A percentile compares a stretch with the other conserved stretches of the same genome.
phyloP scores from a whole-genome alignment of 1,284 basidiomycete species.

The Ceratobasidium papillatum region DNA sequence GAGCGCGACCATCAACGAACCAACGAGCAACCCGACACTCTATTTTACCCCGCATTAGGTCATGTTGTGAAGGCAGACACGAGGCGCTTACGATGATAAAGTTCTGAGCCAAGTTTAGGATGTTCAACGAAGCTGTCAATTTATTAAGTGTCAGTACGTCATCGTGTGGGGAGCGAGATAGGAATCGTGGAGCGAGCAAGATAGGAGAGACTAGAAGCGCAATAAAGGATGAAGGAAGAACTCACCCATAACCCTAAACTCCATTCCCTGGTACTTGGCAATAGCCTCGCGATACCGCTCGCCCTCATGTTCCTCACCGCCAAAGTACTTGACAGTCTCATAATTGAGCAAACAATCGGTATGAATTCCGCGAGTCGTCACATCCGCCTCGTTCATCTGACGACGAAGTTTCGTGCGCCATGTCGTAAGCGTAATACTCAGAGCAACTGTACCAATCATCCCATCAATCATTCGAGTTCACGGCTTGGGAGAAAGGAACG shows the following conservation, averaged over 20 bases:
- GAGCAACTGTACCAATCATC: constrained; percentile 46
- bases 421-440: constrained; percentile 62
- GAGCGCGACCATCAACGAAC: constrained; percentile 76
- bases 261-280: constrained; percentile 76
- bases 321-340: constrained; percentile 87
- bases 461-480: background rate
- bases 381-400: constrained; percentile 79
- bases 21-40: constrained; percentile 78
- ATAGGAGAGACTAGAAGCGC: too few relatives aligned
- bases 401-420: constrained; percentile 77
- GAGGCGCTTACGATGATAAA: constrained; percentile 70
- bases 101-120: constrained; percentile 80
- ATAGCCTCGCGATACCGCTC: constrained; percentile 77
- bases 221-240: constrained; percentile 3
- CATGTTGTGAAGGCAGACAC: background rate
- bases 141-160: constrained; percentile 36
- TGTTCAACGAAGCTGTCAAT: constrained; percentile 68
- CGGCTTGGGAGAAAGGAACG: background rate
- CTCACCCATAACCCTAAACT: constrained; percentile 75
- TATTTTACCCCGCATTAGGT: constrained; percentile 48
- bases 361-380: constrained; percentile 78
- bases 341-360: constrained; percentile 83
- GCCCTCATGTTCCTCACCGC: constrained; percentile 81
- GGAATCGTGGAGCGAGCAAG: constrained; percentile 4
- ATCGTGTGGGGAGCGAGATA: background rate